Evolutionary conservation across 257 asterid genomes (phyloP).

Genomic region (Misopates orontium): DNA sequence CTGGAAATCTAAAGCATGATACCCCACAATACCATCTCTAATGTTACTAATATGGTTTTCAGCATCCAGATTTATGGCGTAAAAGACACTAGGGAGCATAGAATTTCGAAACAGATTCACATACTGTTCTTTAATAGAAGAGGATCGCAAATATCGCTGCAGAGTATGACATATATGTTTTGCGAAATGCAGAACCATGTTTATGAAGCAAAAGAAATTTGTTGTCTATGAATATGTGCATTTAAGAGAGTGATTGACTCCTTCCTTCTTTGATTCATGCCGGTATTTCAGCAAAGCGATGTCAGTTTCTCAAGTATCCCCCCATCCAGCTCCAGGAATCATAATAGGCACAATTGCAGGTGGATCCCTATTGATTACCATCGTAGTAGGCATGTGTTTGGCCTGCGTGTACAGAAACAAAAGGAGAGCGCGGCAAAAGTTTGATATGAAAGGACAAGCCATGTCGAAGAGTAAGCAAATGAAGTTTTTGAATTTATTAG

Average conservation of each 20-base stretch:
- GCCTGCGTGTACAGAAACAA: slow-evolving; percentile 43
- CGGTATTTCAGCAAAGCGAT: slow-evolving; percentile 46
- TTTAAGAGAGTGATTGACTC: slow-evolving; percentile 24
- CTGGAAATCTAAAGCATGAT: too few relatives aligned
- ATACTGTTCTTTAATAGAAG: too few relatives aligned
- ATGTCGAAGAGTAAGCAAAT: slow-evolving; percentile 68
- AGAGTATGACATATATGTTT: slow-evolving; percentile 52
- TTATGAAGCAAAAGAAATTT: neutral
- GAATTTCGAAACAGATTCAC: slow-evolving; percentile 16
- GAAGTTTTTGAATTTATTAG: too few relatives aligned
- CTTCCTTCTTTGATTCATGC: slow-evolving; percentile 13
- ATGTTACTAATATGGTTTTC: neutral
- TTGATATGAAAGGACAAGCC: slow-evolving; percentile 43
- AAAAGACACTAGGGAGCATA: too few relatives aligned
- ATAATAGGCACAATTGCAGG: slow-evolving; percentile 51
- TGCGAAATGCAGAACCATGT: neutral
- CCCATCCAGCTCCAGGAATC: slow-evolving; percentile 37
- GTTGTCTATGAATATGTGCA: slow-evolving; percentile 1
- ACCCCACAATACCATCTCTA: too few relatives aligned
- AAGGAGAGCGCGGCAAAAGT: slow-evolving; percentile 27
- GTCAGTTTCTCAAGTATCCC: slow-evolving; percentile 36
- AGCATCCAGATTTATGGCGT: neutral
- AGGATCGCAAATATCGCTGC: slow-evolving; percentile 39
- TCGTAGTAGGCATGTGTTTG: slow-evolving; percentile 36
- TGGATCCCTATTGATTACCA: slow-evolving; percentile 42